Evolutionary conservation across 202 grass and related monocot genomes (phyloP), one percentile per base, ranked within the genome.

Genomic region (Panicum hallii): DNA sequence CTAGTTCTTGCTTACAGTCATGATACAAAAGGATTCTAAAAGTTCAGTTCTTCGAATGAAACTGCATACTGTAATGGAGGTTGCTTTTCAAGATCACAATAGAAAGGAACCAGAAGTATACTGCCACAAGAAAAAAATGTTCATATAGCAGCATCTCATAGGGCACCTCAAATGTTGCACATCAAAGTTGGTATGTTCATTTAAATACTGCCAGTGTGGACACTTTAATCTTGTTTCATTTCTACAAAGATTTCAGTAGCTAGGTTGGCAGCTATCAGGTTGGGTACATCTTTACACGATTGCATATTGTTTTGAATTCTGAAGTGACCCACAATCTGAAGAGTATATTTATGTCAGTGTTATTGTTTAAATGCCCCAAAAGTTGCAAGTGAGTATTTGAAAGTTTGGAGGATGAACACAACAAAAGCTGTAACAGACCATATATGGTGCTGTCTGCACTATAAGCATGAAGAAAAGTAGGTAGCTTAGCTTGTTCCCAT

Each of bases 241-340:
- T 78, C 32, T 23, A 67, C 60, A 82, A 82, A 81, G 14, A 77
- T 74, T 62, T 78, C 49, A 72, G 71, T 74, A 86, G 67, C 53
- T 74, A 69, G 45, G 60, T 82, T 88, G 78, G 53, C 28, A 41
- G 9, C 9, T 75, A 67, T 79, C 57, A 79, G 60, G 63, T 74
- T 67, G 34, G 72, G 66, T 85, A 55, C n/a, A 73, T 79, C 72
- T 88, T 60, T 78, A 61, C 47, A 84, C 15, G 26, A 83, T 54
- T 81, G 76, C 50, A 61, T 38, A 61, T 58, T 72, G 12, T 75
- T 80, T 80, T 75, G 17, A 84, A 54, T 23, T 83, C 64, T 85
- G 19, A 86, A 65, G 36, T 70, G 47, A 16, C 72, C 49, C 72
- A 78, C 62, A 54, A 72, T 58, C 17, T 2, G 44, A 72, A 74